A percentile compares a stretch with the other conserved stretches of the same genome.
Evolutionary conservation across 208 protist genomes (phyloP).

Genomic region (Trypanosoma conorhini): DNA sequence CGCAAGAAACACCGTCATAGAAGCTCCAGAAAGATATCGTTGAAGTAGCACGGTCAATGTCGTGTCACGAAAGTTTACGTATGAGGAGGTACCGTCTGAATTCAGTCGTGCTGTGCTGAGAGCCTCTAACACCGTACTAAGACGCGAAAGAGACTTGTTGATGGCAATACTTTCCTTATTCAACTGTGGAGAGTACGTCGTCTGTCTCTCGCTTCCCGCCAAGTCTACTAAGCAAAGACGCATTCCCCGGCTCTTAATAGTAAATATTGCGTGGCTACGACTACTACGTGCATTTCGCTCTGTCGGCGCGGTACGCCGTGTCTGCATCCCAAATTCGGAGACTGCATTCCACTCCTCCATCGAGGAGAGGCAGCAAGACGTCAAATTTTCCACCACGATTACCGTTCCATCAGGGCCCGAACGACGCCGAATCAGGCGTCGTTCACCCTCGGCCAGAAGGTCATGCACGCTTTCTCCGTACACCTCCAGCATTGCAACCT

Average conservation of each 20-base stretch:
- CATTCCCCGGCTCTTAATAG: slow-evolving; percentile 75
- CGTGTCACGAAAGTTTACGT: slow-evolving; percentile 89
- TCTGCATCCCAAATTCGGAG: slow-evolving; percentile 71
- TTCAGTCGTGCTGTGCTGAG: slow-evolving; percentile 54
- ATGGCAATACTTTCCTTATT: slow-evolving; percentile 91
- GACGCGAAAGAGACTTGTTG: slow-evolving; percentile 87
- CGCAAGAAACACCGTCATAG: slow-evolving; percentile 86
- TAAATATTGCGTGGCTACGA: slow-evolving; percentile 93
- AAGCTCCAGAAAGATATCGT: slow-evolving; percentile 81
- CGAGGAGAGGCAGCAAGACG: slow-evolving; percentile 57
- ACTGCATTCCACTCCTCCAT: slow-evolving; percentile 73
- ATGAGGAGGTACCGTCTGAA: slow-evolving; percentile 46
- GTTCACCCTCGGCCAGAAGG: slow-evolving; percentile 63
- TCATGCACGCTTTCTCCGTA: slow-evolving; percentile 85
- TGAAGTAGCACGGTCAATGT: slow-evolving; percentile 88
- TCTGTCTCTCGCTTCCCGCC: slow-evolving; percentile 88
- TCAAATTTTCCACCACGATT: slow-evolving; percentile 78
- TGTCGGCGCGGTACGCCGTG: slow-evolving; percentile 81
- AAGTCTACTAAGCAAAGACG: slow-evolving; percentile 88
- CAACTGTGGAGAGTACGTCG: slow-evolving; percentile 75
- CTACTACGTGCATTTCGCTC: slow-evolving; percentile 91
- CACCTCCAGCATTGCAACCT: slow-evolving; percentile 87
- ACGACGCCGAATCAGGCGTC: slow-evolving; percentile 54
- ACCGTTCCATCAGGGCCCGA: slow-evolving; percentile 30
- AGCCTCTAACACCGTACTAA: slow-evolving; percentile 88